phyloP scores from a whole-genome alignment of 495 filamentous ascomycete species.

The Penicillium tannophilum region DNA sequence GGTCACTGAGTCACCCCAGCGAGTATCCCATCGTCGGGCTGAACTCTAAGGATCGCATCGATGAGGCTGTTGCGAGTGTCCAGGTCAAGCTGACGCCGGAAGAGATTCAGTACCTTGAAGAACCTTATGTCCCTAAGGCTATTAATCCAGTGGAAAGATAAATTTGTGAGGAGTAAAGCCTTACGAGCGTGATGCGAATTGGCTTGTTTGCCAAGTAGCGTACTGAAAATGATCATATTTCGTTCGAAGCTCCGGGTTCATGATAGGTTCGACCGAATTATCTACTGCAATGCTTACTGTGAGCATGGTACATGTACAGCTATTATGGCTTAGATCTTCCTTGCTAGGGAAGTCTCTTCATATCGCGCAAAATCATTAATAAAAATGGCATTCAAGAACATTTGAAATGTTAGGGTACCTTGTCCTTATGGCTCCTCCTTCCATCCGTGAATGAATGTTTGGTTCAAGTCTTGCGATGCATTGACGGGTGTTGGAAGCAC shows the following conservation, averaged over 20 bases:
- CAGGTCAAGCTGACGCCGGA: slow-evolving; percentile 2
- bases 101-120: slow-evolving; percentile 12
- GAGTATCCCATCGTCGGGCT: slow-evolving; percentile 60
- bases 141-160: slow-evolving; percentile 7
- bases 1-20: slow-evolving; percentile 51
- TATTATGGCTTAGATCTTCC: not conserved
- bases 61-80: slow-evolving; percentile 44
- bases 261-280: not conserved
- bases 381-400: not conserved
- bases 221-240: slow-evolving; percentile 3
- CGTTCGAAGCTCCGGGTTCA: not conserved
- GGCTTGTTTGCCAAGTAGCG: slow-evolving; percentile 10
- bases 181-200: slow-evolving; percentile 7
- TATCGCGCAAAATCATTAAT: not conserved
- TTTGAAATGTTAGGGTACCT: not conserved
- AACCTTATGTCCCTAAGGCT: slow-evolving; percentile 11
- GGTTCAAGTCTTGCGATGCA: too few species aligned
- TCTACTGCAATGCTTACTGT: not conserved
- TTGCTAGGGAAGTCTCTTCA: not conserved
- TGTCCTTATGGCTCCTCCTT: not conserved
- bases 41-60: slow-evolving; percentile 51
- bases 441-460: too few species aligned
- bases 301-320: not conserved
- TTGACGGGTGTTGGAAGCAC: too few species aligned
- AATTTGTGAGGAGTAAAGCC: slow-evolving; percentile 15